Base-by-base conservation (phyloP, 805 yeast species). In the Metschnikowia matae region DNA sequence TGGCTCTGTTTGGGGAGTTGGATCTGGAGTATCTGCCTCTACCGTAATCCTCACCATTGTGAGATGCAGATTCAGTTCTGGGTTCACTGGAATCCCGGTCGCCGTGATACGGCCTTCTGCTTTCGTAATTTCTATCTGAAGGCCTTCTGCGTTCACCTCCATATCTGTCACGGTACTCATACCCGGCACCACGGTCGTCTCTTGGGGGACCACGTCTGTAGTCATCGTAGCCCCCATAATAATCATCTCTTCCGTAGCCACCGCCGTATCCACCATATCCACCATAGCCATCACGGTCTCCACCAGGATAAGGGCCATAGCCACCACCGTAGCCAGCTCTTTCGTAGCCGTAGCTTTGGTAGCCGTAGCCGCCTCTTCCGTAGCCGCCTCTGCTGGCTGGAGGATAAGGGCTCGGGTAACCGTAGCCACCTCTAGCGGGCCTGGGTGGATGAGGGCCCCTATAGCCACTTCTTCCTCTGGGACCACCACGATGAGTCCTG, bases 1-100 rank as follows among this genome's bases (percentile, higher is more conserved):
- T 63, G 20, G 67, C 69, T 48, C 73, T 64, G 56, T 65, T 62
- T 6, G 55, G 62, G 11, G 73, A 65, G 15, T 69, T 70, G 26
- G 71, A 64, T 49, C 73, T 60, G 4, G 69, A 61, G 44, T 59
- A 65, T 26, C 67, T 63, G 31, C 66, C 63, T 35, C 64, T 53
- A 26, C 52, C 55, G 45, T 55, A 56, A 20, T 60, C 60, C 15
- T 50, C 58, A 7, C 41, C 41, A 17, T 46, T 56, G 2, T 41
- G 46, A 15, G 50, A 44, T 2, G 48, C 40, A 6, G 49, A 38
- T 14, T 32, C 52, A 26, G 46, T 37, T 8, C 43, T 44, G 14
- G 58, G 35, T 17, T 60, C 60, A 35, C 60, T 35, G 41, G 56
- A 49, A 23, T 54, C 63, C 17, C 51, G 45, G 10, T 44, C 51